These are phyloP conservation scores for Pelargonium australe DNA, from an alignment of 441 rosid genomes.

Conservation along the genomic window DNA sequence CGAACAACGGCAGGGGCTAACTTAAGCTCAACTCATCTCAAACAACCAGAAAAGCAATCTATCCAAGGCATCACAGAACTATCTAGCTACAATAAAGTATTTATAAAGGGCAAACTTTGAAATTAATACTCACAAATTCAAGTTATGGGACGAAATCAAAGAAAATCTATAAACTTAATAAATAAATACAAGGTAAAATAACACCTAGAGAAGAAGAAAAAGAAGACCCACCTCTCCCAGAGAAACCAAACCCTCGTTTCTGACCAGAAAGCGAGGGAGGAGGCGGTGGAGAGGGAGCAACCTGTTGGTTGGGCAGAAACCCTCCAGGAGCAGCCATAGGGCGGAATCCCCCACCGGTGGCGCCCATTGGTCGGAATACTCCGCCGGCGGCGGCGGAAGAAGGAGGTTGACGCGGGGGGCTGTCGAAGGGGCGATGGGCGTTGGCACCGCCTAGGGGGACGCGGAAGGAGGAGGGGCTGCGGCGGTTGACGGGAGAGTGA, in stretches of 20 bases:
- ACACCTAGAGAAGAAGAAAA: neutral
- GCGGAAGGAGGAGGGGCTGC: conserved; percentile 56
- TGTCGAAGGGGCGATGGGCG: conserved; percentile 40
- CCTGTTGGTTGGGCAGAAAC: conserved; percentile 24
- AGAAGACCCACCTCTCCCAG: conserved; percentile 40
- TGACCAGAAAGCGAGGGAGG: conserved; percentile 53
- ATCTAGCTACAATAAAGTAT: too few species aligned
- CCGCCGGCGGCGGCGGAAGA: conserved; percentile 21
- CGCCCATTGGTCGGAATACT: conserved; percentile 26
- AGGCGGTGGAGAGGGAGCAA: conserved; percentile 27
- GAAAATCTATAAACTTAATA: neutral
- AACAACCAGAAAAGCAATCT: neutral
- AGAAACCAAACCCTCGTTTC: conserved; percentile 54
- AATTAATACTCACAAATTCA: neutral
- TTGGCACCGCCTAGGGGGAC: conserved; percentile 19
- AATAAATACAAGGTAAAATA: neutral
- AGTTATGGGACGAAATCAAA: neutral
- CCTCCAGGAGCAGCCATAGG: conserved; percentile 17
- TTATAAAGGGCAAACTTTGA: neutral
- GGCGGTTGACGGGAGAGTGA: conserved; percentile 35
- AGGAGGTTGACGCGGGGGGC: conserved; percentile 40
- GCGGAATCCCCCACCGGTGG: conserved; percentile 34
- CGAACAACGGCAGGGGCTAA: neutral
- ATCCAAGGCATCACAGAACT: neutral
- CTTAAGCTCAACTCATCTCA: neutral